Evolutionary conservation across 73 alveolate species (phyloP), one percentile per base, ranked within the genome.

Genomic region (Vitrella brassicaformis): DNA sequence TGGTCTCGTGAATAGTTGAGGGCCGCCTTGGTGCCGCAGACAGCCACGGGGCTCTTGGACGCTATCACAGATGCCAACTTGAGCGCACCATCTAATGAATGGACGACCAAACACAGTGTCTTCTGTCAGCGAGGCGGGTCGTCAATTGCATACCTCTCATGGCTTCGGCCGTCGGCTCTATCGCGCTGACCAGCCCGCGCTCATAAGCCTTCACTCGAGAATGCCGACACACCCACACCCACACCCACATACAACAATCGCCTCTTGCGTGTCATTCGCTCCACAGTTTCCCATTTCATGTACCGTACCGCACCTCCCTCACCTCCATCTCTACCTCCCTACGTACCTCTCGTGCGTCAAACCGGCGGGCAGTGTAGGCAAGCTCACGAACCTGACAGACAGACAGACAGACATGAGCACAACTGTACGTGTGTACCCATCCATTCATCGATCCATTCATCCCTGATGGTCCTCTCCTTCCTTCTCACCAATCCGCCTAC

Each of bases 281-380:
- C 65, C 65, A 45, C 19, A 45, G 25, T 10, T 19, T 45, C 65
- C 65, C 25, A 45, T 45, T 9, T 19, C 9, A 9, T 45, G 19
- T 19, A 45, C 19, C 19, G 65, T 45, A 19, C 9, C 25, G 19
- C 9, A 9, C 9, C 65, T 9, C 65, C 65, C 65, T 45, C n/a
- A n/a, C n/a, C n/a, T n/a, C n/a, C n/a, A n/a, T n/a, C n/a, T n/a
- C n/a, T n/a, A n/a, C n/a, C n/a, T n/a, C n/a, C n/a, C n/a, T n/a
- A n/a, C 1, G 30, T 0, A 88, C 92, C 77, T 85, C 92, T 9
- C 69, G 31, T 28, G 87, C 88, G 68, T 26, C 67, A 31, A 80
- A 80, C 74, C 28, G 67, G 30, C 92, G 47, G 18, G 86, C 92
- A 31, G 92, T 81, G 64, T 74, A 85, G 0, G 81, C 88, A 22